phyloP scores from a whole-genome alignment of 345 rosid species.

The Populus nigra region DNA sequence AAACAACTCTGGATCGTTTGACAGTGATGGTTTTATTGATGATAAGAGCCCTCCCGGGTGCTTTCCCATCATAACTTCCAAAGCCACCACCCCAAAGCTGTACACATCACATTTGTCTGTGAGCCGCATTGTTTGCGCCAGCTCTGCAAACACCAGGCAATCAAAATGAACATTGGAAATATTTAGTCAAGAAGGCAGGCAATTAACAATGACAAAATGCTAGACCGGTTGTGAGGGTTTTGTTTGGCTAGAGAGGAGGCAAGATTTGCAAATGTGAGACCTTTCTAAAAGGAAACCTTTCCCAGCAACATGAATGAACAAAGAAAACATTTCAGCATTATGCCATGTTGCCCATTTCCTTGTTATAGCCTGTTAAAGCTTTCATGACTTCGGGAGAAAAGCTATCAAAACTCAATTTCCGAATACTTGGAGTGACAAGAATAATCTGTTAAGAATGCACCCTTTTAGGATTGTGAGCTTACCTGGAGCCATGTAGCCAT shows the following conservation, averaged over 20 bases:
- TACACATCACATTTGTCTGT: conserved; percentile 57
- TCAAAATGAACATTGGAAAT: not conserved
- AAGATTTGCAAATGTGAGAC: too few species aligned
- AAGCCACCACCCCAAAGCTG: conserved; percentile 63
- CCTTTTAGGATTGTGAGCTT: not conserved
- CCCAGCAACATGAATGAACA: not conserved
- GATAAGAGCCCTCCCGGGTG: conserved; percentile 54
- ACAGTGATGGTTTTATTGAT: conserved; percentile 5
- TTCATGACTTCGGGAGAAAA: not conserved
- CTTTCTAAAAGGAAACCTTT: too few species aligned
- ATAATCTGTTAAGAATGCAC: not conserved
- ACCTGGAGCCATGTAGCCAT: conserved; percentile 86
- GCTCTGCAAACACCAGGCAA: conserved; percentile 32
- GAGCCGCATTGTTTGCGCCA: conserved; percentile 38
- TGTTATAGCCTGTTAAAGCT: not conserved
- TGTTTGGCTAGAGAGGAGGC: too few species aligned
- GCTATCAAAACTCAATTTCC: not conserved
- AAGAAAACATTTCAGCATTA: not conserved
- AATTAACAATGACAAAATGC: too few species aligned
- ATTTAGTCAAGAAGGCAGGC: too few species aligned
- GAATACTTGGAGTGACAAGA: not conserved
- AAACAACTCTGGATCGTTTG: conserved; percentile 24
- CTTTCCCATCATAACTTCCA: conserved; percentile 66
- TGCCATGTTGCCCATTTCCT: not conserved
- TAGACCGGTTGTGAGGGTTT: too few species aligned